phyloP scores from a whole-genome alignment of 2,329 filamentous ascomycete species.

The Macrophomina phaseolina region DNA sequence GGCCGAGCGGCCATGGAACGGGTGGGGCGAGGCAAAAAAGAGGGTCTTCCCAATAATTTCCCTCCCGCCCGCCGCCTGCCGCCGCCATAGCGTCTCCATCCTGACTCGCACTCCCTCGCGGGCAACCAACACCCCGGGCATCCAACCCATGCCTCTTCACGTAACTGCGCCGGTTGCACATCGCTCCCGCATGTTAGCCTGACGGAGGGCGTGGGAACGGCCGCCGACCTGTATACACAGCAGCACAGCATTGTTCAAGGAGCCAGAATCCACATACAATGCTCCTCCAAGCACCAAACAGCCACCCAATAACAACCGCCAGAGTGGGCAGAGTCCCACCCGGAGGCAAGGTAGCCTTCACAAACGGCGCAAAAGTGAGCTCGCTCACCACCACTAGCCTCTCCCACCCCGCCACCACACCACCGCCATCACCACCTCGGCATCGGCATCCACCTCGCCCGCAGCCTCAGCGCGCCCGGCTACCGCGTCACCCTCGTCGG shows the following conservation, averaged over 20 bases:
- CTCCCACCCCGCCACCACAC: conserved; percentile 6
- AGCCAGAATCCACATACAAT: background rate
- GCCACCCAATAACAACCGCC: no score
- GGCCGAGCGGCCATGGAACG: no score
- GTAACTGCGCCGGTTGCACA: background rate
- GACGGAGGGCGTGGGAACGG: background rate
- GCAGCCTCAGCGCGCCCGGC: conserved; percentile 42
- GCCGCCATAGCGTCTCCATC: background rate
- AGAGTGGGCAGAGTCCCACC: background rate
- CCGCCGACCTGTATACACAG: background rate
- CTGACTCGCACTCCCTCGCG: background rate
- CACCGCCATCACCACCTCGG: conserved; percentile 56
- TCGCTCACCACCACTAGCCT: background rate
- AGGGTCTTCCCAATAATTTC: background rate
- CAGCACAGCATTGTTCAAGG: background rate
- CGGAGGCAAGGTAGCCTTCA: conserved; percentile 43
- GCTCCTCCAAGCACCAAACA: background rate
- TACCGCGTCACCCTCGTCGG: conserved; percentile 50
- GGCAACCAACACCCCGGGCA: background rate
- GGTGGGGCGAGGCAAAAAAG: background rate
- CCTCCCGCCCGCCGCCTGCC: background rate
- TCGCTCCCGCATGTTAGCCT: background rate
- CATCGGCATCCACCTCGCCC: conserved; percentile 53
- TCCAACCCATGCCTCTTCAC: background rate
- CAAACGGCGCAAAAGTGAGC: conserved; percentile 51